phyloP scores from a whole-genome alignment of 129 eudicot species.

The Calendula officinalis region DNA sequence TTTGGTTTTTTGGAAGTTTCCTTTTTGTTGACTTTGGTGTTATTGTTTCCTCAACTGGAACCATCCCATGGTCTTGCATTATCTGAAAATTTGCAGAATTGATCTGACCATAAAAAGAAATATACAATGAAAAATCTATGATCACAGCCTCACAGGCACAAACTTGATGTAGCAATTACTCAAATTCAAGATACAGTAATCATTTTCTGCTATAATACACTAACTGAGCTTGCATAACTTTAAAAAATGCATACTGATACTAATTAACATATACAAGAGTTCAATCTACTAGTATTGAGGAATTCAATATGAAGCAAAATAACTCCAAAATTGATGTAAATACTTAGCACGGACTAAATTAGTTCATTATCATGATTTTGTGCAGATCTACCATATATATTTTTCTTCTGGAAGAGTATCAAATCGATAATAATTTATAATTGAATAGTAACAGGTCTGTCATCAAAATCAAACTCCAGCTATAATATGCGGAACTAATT shows the following conservation, averaged over 20 bases:
- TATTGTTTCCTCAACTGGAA: conserved; percentile 34
- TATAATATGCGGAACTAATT: conserved; percentile 2
- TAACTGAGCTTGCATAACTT: too few relatives aligned
- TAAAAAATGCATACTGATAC: too few relatives aligned
- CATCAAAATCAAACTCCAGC: conserved; percentile 1
- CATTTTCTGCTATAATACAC: too few relatives aligned
- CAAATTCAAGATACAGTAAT: too few relatives aligned
- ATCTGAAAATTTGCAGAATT: conserved; percentile 8
- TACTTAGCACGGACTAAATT: too few relatives aligned
- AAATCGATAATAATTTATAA: not conserved
- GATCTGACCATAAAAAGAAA: conserved; percentile 17
- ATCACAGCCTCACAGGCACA: not conserved
- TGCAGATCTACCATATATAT: too few relatives aligned
- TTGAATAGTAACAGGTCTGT: too few relatives aligned
- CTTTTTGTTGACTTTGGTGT: conserved; percentile 50
- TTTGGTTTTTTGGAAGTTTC: conserved; percentile 44
- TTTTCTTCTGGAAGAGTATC: too few relatives aligned
- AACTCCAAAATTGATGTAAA: too few relatives aligned
- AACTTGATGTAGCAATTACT: conserved; percentile 2
- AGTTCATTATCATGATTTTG: not conserved
- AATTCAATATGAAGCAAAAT: too few relatives aligned
- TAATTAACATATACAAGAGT: too few relatives aligned
- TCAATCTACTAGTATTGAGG: too few relatives aligned
- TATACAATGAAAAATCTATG: not conserved
- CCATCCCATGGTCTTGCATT: conserved; percentile 66